Percentiles rank a stretch among this genome's conserved stretches.
Evolutionary conservation across 2,329 filamentous ascomycete species (phyloP).

Genomic region (Colletotrichum magnum): DNA sequence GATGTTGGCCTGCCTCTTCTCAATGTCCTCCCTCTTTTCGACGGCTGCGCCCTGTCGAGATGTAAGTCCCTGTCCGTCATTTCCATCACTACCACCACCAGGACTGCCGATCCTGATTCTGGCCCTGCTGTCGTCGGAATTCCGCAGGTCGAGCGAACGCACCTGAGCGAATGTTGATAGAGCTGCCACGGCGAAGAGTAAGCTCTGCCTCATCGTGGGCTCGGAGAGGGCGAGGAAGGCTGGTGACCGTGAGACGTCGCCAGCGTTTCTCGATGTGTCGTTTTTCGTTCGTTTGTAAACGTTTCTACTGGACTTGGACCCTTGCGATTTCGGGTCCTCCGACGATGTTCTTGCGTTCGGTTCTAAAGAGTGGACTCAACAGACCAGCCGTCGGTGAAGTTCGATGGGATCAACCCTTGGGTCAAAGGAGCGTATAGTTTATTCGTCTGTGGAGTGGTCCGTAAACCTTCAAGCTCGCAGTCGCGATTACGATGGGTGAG

Average conservation of each 20-base stretch:
- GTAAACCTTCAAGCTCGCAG: conserved; percentile 23
- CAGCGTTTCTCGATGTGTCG: conserved; percentile 30
- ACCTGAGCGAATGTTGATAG: conserved; percentile 42
- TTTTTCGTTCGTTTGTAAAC: neutral
- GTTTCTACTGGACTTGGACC: neutral
- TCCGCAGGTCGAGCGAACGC: conserved; percentile 9
- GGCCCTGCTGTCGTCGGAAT: neutral
- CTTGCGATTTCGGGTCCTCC: too few relatives aligned
- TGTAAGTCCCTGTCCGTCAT: conserved; percentile 17
- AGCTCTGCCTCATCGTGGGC: conserved; percentile 43
- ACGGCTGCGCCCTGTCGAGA: conserved; percentile 35
- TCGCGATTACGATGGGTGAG: conserved; percentile 13
- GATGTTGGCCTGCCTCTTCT: conserved; percentile 31
- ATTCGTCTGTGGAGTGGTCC: conserved; percentile 16
- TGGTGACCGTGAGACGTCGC: conserved; percentile 35
- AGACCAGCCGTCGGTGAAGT: conserved; percentile 47
- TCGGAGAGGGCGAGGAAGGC: conserved; percentile 24
- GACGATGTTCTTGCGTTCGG: neutral
- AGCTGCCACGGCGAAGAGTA: conserved; percentile 41
- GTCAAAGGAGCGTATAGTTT: conserved; percentile 30
- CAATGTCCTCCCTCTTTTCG: conserved; percentile 12
- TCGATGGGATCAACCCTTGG: conserved; percentile 46
- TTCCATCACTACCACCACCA: neutral
- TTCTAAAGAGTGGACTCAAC: conserved; percentile 42
- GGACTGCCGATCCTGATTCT: too few relatives aligned